A percentile compares a stretch with the other conserved stretches of the same genome.
These are phyloP conservation scores for Meyerozyma carpophila DNA, from an alignment of 1,139 yeast species.

Conservation along the genomic window DNA sequence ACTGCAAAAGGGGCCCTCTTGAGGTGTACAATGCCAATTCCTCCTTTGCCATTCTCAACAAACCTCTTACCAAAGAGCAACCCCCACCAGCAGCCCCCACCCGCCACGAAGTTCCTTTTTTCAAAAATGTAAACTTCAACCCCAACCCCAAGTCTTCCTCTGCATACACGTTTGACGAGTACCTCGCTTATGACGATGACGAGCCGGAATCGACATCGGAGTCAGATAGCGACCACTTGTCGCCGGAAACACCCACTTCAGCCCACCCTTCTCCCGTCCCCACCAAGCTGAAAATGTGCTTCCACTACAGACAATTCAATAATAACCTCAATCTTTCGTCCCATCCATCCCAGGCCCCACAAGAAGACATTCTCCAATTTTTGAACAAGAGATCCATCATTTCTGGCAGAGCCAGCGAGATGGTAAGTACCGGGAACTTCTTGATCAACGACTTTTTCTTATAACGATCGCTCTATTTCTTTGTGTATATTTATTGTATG, in stretches of 20 bases:
- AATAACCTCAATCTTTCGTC: constrained; percentile 41
- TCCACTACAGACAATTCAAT: constrained; percentile 39
- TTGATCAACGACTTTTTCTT: constrained; percentile 45
- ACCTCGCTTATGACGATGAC: constrained; percentile 26
- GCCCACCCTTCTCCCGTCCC: constrained; percentile 4
- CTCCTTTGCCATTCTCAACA: constrained; percentile 32
- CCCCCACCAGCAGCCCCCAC: constrained; percentile 7
- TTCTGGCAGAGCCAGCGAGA: constrained; percentile 50
- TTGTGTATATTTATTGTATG: not conserved
- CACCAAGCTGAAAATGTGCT: constrained; percentile 26
- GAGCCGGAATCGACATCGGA: constrained; percentile 8
- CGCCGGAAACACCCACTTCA: constrained; percentile 15
- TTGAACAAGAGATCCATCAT: constrained; percentile 43
- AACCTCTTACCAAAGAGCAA: constrained; percentile 5
- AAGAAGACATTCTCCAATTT: constrained; percentile 24
- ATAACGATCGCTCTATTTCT: constrained; percentile 9
- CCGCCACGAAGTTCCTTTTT: constrained; percentile 28
- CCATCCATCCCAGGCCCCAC: constrained; percentile 10
- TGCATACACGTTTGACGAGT: constrained; percentile 34
- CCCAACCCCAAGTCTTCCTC: constrained; percentile 22
- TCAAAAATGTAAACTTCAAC: constrained; percentile 34
- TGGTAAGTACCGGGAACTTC: constrained; percentile 48
- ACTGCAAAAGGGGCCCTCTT: constrained; percentile 19
- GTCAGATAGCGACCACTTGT: constrained; percentile 2
- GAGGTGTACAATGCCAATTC: constrained; percentile 27